Evolutionary conservation across 345 rosid species (phyloP), one percentile per base, ranked within the genome.

Genomic region (Corymbia maculata): DNA sequence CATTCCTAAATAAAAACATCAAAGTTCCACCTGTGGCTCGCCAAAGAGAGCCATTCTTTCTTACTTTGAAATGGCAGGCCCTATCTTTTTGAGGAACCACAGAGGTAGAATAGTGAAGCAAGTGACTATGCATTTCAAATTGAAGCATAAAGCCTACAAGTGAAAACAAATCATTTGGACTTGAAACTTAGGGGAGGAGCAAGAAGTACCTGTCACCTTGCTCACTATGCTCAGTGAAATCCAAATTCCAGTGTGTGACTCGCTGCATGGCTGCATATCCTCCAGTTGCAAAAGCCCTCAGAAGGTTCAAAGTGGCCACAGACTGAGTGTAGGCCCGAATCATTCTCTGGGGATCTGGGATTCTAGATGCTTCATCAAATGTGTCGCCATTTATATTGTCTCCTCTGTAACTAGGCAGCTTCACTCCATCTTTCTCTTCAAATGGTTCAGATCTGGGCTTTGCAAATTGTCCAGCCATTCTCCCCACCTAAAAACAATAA

Each of bases 231-330:
- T 91, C 89, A 1, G 91, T 88, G 79, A 91, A 92, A 89, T 92
- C 94, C 21, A 91, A 90, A 88, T 92, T 91, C 94, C 93, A 92
- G 51, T 91, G 92, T 9, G 87, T 51, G 86, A 91, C 94, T 89
- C 94, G 87, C 86, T 91, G 94, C 91, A 92, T 91, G 52, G 93
- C 93, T 3, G 94, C 94, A 86, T 92, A 92, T n/a, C 94, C 94
- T 87, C 94, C 92, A 0, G 93, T 90, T 59, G 94, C 93, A 87
- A 90, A 92, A 51, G 94, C 92, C 88, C 94, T 90, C 66, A 92
- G 79, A 79, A 92, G 93, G 88, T 92, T 92, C 89, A 92, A 89
- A 59, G 94, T 92, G 13, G 93, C 93, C 22, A 64, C 93, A 8
- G 94, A 89, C 86, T 91, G 94, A 79, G 85, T 85, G 86, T 91